phyloP scores from a whole-genome alignment of 176 grass and related monocot species.

The Raddia guianensis region DNA sequence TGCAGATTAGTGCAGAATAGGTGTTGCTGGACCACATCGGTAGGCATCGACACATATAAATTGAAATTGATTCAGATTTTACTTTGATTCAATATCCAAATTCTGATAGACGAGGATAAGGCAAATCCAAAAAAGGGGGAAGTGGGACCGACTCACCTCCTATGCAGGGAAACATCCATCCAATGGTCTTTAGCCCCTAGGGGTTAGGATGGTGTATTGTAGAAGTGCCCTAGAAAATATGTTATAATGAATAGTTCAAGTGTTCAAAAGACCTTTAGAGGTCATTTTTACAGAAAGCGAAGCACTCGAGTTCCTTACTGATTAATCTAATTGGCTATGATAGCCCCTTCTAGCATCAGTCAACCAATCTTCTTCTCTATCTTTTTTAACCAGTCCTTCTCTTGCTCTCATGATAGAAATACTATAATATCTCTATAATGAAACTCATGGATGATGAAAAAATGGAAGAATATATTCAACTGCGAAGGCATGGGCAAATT shows the following conservation, averaged over 20 bases:
- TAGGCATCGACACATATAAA: too few species aligned
- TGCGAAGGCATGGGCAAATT: constrained; percentile 4
- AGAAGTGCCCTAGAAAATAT: constrained; percentile 2
- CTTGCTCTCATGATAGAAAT: neutral
- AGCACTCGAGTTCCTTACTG: constrained; percentile 12
- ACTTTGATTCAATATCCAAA: too few species aligned
- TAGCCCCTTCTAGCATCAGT: neutral
- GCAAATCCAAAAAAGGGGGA: too few species aligned
- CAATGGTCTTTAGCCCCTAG: too few species aligned
- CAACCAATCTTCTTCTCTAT: neutral
- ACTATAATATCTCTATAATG: neutral
- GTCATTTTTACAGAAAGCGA: constrained; percentile 8
- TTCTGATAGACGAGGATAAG: too few species aligned
- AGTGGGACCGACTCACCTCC: too few species aligned
- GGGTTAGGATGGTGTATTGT: too few species aligned
- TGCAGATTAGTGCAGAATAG: too few species aligned
- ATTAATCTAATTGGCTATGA: constrained; percentile 16
- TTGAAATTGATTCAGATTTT: too few species aligned
- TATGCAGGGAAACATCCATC: too few species aligned
- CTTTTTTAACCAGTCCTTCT: neutral
- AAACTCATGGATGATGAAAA: neutral
- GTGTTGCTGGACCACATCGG: too few species aligned
- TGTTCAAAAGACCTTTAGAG: constrained; percentile 28
- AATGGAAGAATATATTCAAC: neutral
- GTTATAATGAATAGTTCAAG: neutral